These are phyloP conservation scores for Beauveria brongniartii DNA, from an alignment of 2,329 filamentous ascomycete species.

Conservation along the genomic window DNA sequence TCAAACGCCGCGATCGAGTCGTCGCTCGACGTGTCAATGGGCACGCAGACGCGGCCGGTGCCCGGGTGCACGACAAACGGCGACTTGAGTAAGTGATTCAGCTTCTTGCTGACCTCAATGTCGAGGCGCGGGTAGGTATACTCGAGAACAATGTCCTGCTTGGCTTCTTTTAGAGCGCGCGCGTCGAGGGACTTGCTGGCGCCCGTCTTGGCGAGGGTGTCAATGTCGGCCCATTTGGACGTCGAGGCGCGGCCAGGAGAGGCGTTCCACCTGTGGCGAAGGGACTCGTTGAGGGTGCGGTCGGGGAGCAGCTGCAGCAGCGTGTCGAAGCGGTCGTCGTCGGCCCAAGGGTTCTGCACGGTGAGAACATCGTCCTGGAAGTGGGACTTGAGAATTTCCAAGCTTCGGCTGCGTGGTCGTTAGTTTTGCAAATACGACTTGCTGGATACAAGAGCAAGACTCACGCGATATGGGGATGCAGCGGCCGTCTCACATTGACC, in stretches of 20 bases:
- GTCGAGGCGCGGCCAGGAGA: slow-evolving; percentile 67
- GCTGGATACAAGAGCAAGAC: slow-evolving; percentile 18
- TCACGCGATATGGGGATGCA: slow-evolving; percentile 81
- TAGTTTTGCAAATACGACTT: not conserved
- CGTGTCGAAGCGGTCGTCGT: slow-evolving; percentile 61
- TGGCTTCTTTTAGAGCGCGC: slow-evolving; percentile 71
- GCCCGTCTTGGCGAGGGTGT: slow-evolving; percentile 70
- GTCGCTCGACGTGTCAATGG: slow-evolving; percentile 62
- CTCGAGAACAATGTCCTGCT: slow-evolving; percentile 92
- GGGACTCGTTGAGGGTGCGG: slow-evolving; percentile 62
- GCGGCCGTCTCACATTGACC: slow-evolving; percentile 72
- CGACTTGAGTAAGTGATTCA: slow-evolving; percentile 95
- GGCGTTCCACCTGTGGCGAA: slow-evolving; percentile 87
- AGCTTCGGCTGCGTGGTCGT: slow-evolving; percentile 53
- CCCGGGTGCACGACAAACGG: slow-evolving; percentile 95
- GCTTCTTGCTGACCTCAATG: slow-evolving; percentile 93
- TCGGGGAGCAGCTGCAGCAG: slow-evolving; percentile 83
- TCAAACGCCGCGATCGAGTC: slow-evolving; percentile 70
- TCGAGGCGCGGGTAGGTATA: slow-evolving; percentile 97
- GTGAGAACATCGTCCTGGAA: slow-evolving; percentile 77
- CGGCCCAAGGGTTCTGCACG: slow-evolving; percentile 79
- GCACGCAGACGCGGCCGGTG: slow-evolving; percentile 89
- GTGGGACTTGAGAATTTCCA: slow-evolving; percentile 74
- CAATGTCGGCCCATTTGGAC: slow-evolving; percentile 92
- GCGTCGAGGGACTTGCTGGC: slow-evolving; percentile 64